Base-by-base conservation (phyloP, 2,329 filamentous ascomycete genomes). In the Ophiostoma ulmi region DNA sequence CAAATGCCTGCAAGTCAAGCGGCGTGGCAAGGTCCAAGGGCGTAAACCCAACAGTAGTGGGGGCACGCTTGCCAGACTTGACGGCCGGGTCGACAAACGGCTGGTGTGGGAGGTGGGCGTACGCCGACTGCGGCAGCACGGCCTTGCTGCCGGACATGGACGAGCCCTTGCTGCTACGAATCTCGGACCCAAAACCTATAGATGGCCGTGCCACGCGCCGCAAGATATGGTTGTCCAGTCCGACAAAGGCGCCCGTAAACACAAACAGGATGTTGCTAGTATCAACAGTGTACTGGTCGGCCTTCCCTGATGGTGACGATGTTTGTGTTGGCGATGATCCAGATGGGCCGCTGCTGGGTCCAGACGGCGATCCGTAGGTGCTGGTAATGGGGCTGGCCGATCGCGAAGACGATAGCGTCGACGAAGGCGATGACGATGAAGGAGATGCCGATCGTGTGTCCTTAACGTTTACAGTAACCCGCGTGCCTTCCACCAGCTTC, bases 241-340 rank as follows among this genome's bases (percentile, higher is more conserved):
- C 94, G 48, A 96, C 91, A 78, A 99, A 99, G 22, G 95, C 95
- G 22, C 95, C 95, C 14, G 94, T 96, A 78, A 95, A 97, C 61
- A 99, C 93, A 80, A 99, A 99, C 38, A 99, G 86, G 72, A 99
- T 98, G 76, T 98, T 97, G 74, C 93, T 94, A 0, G 95, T 99
- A 76, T 95, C 91, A 71, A 97, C 90, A 70, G 92, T 89, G 77
- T 87, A 90, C 76, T 89, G 87, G 69, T 88, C 86, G 10, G 85
- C 82, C 75, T 87, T 87, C 41, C 82, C 82, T 0, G 81, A 76
- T 0, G 84, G 81, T 0, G 84, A 83, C 4, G 79, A 76, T 1
- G 81, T 76, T 72, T 85, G 83, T 0, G 83, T 80, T 3, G 83
- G 80, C 1, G 83, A 80, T 0, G 66, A 55, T 10, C 66, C 66